phyloP scores from a whole-genome alignment of 495 filamentous ascomycete genomes.

The Alectoria sarmentosa region DNA sequence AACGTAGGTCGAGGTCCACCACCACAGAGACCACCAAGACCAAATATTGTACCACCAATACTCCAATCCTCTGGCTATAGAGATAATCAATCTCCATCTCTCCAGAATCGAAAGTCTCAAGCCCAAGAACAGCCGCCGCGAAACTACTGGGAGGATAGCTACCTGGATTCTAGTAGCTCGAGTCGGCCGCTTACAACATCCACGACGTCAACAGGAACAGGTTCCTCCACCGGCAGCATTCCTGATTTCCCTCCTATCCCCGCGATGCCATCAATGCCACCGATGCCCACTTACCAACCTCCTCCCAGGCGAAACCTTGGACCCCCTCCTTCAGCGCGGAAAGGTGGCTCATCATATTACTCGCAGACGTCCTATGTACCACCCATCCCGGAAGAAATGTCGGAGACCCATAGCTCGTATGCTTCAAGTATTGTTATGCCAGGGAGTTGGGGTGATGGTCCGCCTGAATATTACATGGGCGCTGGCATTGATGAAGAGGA shows the following conservation, averaged over 20 bases:
- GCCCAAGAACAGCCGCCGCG: conserved; percentile 24
- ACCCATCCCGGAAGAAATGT: conserved; percentile 79
- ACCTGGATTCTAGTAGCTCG: conserved; percentile 35
- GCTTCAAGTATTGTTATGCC: conserved; percentile 80
- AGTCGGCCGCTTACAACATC: conserved; percentile 30
- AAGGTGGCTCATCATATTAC: conserved; percentile 69
- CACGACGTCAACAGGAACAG: conserved; percentile 29
- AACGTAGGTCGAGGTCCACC: conserved; percentile 47
- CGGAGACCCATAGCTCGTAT: conserved; percentile 59
- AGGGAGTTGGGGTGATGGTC: conserved; percentile 55
- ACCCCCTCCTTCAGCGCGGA: conserved; percentile 53
- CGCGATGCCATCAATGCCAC: conserved; percentile 25
- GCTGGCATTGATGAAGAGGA: conserved; percentile 37
- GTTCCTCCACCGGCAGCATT: conserved; percentile 36
- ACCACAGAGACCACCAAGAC: conserved; percentile 61
- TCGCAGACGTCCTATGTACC: conserved; percentile 68
- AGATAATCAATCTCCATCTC: conserved; percentile 44
- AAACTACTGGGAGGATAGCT: conserved; percentile 31
- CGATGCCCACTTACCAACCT: conserved; percentile 23
- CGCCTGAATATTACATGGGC: conserved; percentile 42
- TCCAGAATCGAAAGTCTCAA: conserved; percentile 43
- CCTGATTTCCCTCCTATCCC: conserved; percentile 41
- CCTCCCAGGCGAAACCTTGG: conserved; percentile 30
- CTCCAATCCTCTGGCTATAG: conserved; percentile 38
- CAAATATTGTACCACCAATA: conserved; percentile 50